Percentiles rank a stretch among this genome's conserved stretches.
phyloP scores from a whole-genome alignment of 495 filamentous ascomycete genomes.

The Geoglossum glabrum region DNA sequence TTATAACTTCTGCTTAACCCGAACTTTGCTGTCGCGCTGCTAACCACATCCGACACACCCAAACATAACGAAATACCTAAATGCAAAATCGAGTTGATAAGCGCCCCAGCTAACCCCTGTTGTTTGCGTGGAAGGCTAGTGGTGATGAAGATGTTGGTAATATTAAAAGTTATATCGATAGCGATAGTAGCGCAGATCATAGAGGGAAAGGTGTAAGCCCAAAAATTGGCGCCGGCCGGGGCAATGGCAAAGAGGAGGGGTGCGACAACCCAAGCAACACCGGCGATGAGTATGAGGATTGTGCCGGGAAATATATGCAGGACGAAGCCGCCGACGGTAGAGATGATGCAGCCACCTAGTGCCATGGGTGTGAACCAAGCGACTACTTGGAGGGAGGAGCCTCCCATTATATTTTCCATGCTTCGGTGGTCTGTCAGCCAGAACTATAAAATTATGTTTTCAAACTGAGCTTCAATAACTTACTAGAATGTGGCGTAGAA shows the following conservation, averaged over 20 bases:
- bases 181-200: constrained; percentile 70
- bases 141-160: constrained; percentile 72
- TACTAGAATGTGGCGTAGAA: constrained; percentile 68
- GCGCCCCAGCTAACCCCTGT: constrained; percentile 59
- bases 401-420: constrained; percentile 44
- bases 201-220: constrained; percentile 59
- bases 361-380: constrained; percentile 68
- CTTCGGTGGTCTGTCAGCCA: constrained; percentile 17
- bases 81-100: constrained; percentile 44
- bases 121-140: constrained; percentile 44
- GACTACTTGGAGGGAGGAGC: constrained; percentile 45
- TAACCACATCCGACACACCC: too few species aligned
- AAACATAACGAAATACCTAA: too few species aligned
- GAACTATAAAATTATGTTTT: not conserved
- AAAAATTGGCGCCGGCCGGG: constrained; percentile 38
- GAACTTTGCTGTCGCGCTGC: not conserved
- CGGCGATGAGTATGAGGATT: constrained; percentile 46
- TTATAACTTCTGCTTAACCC: constrained; percentile 34
- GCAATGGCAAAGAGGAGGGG: constrained; percentile 53
- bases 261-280: constrained; percentile 40
- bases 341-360: constrained; percentile 51
- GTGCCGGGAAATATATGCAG: constrained; percentile 58
- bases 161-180: constrained; percentile 67
- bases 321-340: constrained; percentile 50
- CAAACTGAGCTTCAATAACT: constrained; percentile 15